Base-by-base conservation (phyloP, 768 basidiomycete species). In the Crucibulum laeve region DNA sequence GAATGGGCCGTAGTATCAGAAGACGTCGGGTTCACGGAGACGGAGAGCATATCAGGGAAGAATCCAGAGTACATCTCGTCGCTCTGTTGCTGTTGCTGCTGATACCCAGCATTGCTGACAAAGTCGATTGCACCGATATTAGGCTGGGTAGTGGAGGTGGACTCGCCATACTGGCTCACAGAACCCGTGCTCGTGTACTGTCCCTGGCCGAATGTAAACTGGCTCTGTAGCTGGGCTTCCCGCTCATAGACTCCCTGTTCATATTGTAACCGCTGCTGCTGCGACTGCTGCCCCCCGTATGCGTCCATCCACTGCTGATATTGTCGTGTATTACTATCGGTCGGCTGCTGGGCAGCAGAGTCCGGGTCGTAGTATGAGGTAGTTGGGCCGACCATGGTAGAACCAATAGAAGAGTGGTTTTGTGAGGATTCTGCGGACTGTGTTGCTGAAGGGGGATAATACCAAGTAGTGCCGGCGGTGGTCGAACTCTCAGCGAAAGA, bases 281-380 rank as follows among this genome's bases (percentile, higher is more conserved):
- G 55, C 40, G 57, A 55, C 37, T 62, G 62, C 30, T 53, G 58
- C 22, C 54, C 37, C 23, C 42, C 48, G 40, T 56, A 69, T 10
- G 59, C 42, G 40, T 68, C 62, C 15, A 61, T 55, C 67, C 71
- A 69, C 34, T 69, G 65, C 40, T 71, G 70, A 52, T 76, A 77
- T 40, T 72, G 64, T 1, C 58, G 64, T 47, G 57, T 48, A 28
- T 57, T 53, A 21, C 44, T 40, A 48, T 60, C 53, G 35, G 50
- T 50, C 35, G 56, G 55, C 25, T 58, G 52, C 11, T 60, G 42
- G 17, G 55, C 52, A n/a, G 60, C 53, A 3, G 65, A 62, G 15
- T 72, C 61, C 4, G 77, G 64, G 43, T 77, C 76, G 54, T 79
- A 82, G 52, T 78, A 77, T 5, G 76, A 69, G 6, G 76, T 66